Percentiles rank a stretch among this genome's conserved stretches.
Evolutionary conservation across 352 stramenopile species (phyloP).

Genomic region (Phytophthora hybrid): DNA sequence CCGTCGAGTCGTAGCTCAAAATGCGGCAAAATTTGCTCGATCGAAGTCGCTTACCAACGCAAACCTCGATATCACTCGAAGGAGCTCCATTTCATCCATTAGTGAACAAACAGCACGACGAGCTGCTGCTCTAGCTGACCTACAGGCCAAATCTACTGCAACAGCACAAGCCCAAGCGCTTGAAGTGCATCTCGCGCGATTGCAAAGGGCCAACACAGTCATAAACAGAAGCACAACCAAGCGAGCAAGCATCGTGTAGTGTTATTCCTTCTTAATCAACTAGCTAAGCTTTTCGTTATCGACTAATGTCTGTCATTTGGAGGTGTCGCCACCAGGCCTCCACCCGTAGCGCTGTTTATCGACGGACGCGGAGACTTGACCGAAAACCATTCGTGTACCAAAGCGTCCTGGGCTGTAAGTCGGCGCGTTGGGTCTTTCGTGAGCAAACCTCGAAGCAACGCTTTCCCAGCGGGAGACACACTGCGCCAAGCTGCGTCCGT

Average conservation of each 20-base stretch:
- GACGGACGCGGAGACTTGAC: constrained; percentile 35
- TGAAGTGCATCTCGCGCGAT: constrained; percentile 38
- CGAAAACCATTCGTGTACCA: constrained; percentile 87
- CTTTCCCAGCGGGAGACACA: constrained; percentile 66
- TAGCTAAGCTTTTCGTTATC: not conserved
- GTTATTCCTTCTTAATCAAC: not conserved
- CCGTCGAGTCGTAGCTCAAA: constrained; percentile 16
- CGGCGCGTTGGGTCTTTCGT: constrained; percentile 85
- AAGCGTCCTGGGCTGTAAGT: constrained; percentile 82
- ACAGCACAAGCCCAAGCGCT: constrained; percentile 19
- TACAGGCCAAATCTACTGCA: constrained; percentile 25
- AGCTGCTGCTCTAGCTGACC: constrained; percentile 27
- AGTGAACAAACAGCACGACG: constrained; percentile 36
- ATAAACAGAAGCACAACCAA: constrained; percentile 1
- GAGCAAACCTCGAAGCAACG: constrained; percentile 81
- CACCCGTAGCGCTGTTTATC: constrained; percentile 25
- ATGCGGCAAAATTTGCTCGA: not conserved
- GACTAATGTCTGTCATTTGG: constrained; percentile 26
- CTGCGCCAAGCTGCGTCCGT: constrained; percentile 62
- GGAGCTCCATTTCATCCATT: constrained; percentile 15
- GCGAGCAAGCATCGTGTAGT: constrained; percentile 3
- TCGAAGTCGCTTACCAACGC: not conserved
- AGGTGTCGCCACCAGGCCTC: not conserved
- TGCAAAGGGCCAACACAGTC: constrained; percentile 24
- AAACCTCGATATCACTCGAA: constrained; percentile 5